phyloP scores from a whole-genome alignment of 441 rosid genomes.

The Melastoma candidum region DNA sequence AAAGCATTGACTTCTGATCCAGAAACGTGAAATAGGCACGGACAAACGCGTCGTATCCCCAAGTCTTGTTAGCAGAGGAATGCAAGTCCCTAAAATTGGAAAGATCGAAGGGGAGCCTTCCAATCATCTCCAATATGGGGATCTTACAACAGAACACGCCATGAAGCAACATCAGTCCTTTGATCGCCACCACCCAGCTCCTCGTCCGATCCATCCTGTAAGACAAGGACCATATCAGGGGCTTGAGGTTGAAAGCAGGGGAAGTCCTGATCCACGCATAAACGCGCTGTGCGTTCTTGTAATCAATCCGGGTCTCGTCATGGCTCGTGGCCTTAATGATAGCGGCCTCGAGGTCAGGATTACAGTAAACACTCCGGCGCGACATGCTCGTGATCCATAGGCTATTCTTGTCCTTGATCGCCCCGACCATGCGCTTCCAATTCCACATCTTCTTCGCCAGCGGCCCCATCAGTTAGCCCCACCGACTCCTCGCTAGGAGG shows the following conservation, averaged over 20 bases:
- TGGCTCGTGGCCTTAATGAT: constrained; percentile 75
- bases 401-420: constrained; percentile 64
- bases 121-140: constrained; percentile 32
- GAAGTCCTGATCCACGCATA: constrained; percentile 54
- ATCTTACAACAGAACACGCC: constrained; percentile 54
- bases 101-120: constrained; percentile 58
- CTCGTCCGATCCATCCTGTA: constrained; percentile 41
- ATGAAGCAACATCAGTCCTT: constrained; percentile 62
- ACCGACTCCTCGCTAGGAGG: too few relatives aligned
- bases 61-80: constrained; percentile 19
- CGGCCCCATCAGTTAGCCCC: not conserved
- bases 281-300: constrained; percentile 48
- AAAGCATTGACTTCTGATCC: constrained; percentile 34
- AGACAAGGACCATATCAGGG: constrained; percentile 33
- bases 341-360: constrained; percentile 50
- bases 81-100: constrained; percentile 47
- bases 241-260: constrained; percentile 39
- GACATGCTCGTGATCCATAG: constrained; percentile 30
- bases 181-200: constrained; percentile 71
- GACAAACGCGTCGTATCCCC: constrained; percentile 54
- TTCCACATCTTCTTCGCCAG: constrained; percentile 42
- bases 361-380: constrained; percentile 22
- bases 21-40: constrained; percentile 50
- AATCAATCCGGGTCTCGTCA: constrained; percentile 44
- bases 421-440: constrained; percentile 39